Conservation (phyloP, 352 stramenopile species). For the Phytophthora macrochlamydospora region DNA sequence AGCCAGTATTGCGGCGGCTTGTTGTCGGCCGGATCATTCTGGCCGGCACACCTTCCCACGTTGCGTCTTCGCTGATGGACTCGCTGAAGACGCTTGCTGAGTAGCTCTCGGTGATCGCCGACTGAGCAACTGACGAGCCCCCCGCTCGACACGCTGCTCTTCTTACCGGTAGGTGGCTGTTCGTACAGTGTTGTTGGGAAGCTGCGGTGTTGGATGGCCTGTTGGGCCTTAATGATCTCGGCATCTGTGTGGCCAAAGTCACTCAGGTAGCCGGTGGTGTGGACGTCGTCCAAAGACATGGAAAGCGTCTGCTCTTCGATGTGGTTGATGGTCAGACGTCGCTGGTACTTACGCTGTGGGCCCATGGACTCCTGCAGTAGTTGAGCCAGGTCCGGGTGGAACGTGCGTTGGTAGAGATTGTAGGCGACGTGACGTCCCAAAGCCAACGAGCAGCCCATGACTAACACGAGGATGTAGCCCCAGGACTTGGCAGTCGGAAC, state of each 20-base stretch:
- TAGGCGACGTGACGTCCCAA: slow-evolving; percentile 76
- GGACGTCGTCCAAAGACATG: slow-evolving; percentile 79
- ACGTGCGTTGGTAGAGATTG: slow-evolving; percentile 83
- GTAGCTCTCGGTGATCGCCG: slow-evolving; percentile 49
- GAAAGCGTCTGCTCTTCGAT: slow-evolving; percentile 76
- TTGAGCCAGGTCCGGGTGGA: slow-evolving; percentile 71
- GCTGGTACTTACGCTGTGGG: slow-evolving; percentile 31
- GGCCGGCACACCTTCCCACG: slow-evolving; percentile 46
- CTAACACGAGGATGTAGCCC: slow-evolving; percentile 67
- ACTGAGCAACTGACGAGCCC: slow-evolving; percentile 28
- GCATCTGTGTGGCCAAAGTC: slow-evolving; percentile 59
- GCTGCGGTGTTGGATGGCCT: slow-evolving; percentile 29
- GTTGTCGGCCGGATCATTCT: slow-evolving; percentile 43
- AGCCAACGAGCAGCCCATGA: slow-evolving; percentile 72
- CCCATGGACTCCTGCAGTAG: slow-evolving; percentile 71
- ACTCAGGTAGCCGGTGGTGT: slow-evolving; percentile 48
- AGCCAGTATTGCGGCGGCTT: slow-evolving; percentile 69
- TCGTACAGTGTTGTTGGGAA: slow-evolving; percentile 31
- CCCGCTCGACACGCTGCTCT: slow-evolving; percentile 13
- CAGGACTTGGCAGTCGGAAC: slow-evolving; percentile 52
- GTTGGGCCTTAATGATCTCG: slow-evolving; percentile 42
- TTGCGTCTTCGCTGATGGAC: slow-evolving; percentile 48
- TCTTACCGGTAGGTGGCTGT: slow-evolving; percentile 20
- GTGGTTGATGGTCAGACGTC: slow-evolving; percentile 74
- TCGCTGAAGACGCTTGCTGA: slow-evolving; percentile 71